Evolutionary conservation across 768 basidiomycete genomes (phyloP), one percentile per base, ranked within the genome.

Genomic region (Leccinellum rugosiceps): DNA sequence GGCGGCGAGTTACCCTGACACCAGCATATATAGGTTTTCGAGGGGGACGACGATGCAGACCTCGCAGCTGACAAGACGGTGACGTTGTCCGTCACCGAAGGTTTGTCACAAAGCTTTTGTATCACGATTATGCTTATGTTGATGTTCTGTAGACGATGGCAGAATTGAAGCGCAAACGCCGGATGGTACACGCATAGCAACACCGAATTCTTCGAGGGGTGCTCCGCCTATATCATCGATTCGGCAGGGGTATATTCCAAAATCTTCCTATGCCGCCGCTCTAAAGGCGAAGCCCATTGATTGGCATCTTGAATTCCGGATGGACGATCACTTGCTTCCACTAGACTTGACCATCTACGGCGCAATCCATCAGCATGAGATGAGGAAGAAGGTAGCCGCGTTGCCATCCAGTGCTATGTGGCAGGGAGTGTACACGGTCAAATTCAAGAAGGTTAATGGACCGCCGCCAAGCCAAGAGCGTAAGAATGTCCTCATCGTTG

Each of bases 91-190:
- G 83, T 96, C 10, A 83, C 82, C 19, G 88, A 92, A 75, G 92
- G 90, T 88, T 62, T 49, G 76, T 65, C n/a, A 44, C 19, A 41
- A 35, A 3, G 31, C 13, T 43, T 25, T 26, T 17, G n/a, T 50
- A 30, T 17, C 15, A 45, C 49, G 30, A 26, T 17, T 41, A 6
- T 63, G 30, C 58, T 64, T 5, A 65, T 50, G n/a, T 46, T 14
- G n/a, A 53, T 35, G 2, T 30, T 17, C 46, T 23, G 10, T 57
- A 90, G 94, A 96, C 72, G 95, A 94, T 8, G 87, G 89, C n/a
- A 92, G 89, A 70, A 82, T 98, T 9, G 93, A 94, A 68, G 97
- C 95, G 2, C 92, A 97, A 70, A 98, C 97, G 0, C 95, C 97
- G 3, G 94, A 98, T 62, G 97, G 97, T 1, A 98, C 95, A 0